These are phyloP conservation scores for Sporisorium graminicola DNA, from an alignment of 1,284 basidiomycete genomes.

Conservation along the genomic window DNA sequence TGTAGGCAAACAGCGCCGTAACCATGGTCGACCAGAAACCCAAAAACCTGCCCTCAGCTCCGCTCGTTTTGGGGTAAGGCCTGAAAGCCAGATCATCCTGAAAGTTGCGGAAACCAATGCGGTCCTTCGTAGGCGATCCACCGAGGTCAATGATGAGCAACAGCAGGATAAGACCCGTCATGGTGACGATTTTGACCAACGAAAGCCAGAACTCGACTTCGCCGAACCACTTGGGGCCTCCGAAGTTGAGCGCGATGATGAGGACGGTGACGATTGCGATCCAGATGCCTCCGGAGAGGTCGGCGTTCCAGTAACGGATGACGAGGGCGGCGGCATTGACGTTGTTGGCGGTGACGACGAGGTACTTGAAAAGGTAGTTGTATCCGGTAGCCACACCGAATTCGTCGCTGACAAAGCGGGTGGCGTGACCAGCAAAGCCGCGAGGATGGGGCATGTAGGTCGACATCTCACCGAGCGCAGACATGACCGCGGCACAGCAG, in stretches of 20 bases:
- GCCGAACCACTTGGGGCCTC: slow-evolving; percentile 74
- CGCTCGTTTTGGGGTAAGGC: slow-evolving; percentile 26
- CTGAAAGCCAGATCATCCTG: slow-evolving; percentile 64
- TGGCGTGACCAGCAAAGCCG: slow-evolving; percentile 70
- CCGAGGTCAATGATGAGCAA: slow-evolving; percentile 58
- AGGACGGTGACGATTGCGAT: slow-evolving; percentile 42
- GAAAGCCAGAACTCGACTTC: slow-evolving; percentile 72
- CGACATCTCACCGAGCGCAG: slow-evolving; percentile 71
- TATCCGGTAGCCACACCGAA: slow-evolving; percentile 70
- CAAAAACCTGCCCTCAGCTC: slow-evolving; percentile 64
- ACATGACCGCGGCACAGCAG: slow-evolving; percentile 55
- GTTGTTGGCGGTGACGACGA: slow-evolving; percentile 45
- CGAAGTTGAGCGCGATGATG: slow-evolving; percentile 70
- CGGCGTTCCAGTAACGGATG: slow-evolving; percentile 34
- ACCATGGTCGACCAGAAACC: slow-evolving; percentile 62
- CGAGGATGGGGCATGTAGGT: slow-evolving; percentile 71
- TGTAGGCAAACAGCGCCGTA: slow-evolving; percentile 74
- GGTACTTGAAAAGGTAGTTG: slow-evolving; percentile 54
- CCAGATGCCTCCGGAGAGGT: slow-evolving; percentile 60
- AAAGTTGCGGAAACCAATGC: slow-evolving; percentile 76
- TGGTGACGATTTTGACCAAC: slow-evolving; percentile 48
- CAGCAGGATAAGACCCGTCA: slow-evolving; percentile 55
- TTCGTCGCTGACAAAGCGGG: slow-evolving; percentile 71
- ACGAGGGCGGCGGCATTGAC: slow-evolving; percentile 37
- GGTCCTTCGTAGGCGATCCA: slow-evolving; percentile 74